Evolutionary conservation across 202 grass and related monocot species (phyloP), one percentile per base, ranked within the genome.

Genomic region (Schoenoplectus tabernaemontani): DNA sequence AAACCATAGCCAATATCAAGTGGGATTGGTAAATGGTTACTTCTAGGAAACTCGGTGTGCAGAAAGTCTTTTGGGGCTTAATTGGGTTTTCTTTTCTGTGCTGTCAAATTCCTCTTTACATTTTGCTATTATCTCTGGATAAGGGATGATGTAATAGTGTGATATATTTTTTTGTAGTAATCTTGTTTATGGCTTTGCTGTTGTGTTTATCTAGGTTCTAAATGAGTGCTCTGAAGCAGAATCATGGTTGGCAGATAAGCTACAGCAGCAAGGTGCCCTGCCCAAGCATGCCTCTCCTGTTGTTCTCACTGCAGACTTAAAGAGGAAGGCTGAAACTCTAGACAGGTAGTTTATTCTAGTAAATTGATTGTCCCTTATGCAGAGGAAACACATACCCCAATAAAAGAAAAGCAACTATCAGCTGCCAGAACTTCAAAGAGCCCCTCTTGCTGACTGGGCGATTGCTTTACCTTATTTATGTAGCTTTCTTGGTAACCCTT

Each of bases 221-320:
- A 97, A 86, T 11, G 87, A 97, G 74, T 97, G 94, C 66, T 88
- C 82, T 0, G 84, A 82, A 16, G 86, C 91, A 50, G 91, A 97
- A 46, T 4, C 70, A 10, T 97, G 91, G 94, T 73, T 97, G 51
- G 46, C 74, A 20, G 91, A 87, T 79, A 90, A 22, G 71, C 68
- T 77, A 33, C 85, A 92, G 30, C 85, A 97, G 58, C 94, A 97
- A 63, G 86, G 90, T 84, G 77, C 84, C 20, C 57, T 93, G 46
- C 87, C 91, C 5, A 97, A 97, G 73, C 81, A 92, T 34, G 58
- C 86, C 34, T 82, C 83, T 75, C 94, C 91, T 38, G 86, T 86
- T 15, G 77, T 97, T 11, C 80, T 85, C 11, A 83, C 72, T 48
- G 83, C 89, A 30, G 94, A 97, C 39, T 51, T 97, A 16, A 92